Percentiles rank a stretch among this genome's conserved stretches.
Conservation (phyloP, 768 basidiomycete species). For the Lyophyllum decastes region DNA sequence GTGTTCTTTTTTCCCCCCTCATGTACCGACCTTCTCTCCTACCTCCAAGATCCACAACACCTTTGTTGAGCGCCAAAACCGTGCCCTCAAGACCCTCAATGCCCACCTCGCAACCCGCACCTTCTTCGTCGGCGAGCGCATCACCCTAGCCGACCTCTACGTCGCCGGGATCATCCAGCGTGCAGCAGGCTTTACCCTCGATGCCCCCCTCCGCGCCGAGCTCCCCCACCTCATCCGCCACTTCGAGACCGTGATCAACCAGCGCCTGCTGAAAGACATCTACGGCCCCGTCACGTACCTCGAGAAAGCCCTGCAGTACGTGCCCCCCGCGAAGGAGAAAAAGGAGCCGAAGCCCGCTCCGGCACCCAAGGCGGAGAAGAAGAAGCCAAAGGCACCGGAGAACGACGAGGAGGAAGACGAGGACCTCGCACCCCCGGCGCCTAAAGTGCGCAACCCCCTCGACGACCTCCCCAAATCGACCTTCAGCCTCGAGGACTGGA, state of each 20-base stretch:
- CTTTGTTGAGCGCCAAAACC: slow-evolving; percentile 53
- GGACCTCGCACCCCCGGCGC: slow-evolving; percentile 71
- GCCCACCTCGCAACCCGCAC: slow-evolving; percentile 75
- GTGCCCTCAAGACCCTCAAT: slow-evolving; percentile 70
- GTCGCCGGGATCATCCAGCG: slow-evolving; percentile 61
- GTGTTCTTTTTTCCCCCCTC: background rate
- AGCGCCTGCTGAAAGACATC: slow-evolving; percentile 70
- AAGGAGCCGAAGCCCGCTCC: slow-evolving; percentile 63
- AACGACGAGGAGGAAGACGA: slow-evolving; percentile 81
- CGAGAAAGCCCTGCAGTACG: slow-evolving; percentile 73
- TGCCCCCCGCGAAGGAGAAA: slow-evolving; percentile 77
- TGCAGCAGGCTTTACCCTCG: slow-evolving; percentile 58
- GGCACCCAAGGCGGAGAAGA: slow-evolving; percentile 62
- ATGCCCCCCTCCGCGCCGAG: slow-evolving; percentile 64
- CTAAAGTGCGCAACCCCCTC: slow-evolving; percentile 93
- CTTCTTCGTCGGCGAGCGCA: slow-evolving; percentile 91
- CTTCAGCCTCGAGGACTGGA: slow-evolving; percentile 95
- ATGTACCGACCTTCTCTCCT: background rate
- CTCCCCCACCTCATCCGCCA: slow-evolving; percentile 81
- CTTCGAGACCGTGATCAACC: slow-evolving; percentile 86
- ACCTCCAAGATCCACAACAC: slow-evolving; percentile 54
- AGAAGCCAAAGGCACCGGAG: slow-evolving; percentile 61
- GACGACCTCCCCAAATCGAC: slow-evolving; percentile 87
- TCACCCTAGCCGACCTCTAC: slow-evolving; percentile 88
- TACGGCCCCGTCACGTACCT: slow-evolving; percentile 60